phyloP scores from a whole-genome alignment of 176 grass and related monocot species.

The Chloris gayana region DNA sequence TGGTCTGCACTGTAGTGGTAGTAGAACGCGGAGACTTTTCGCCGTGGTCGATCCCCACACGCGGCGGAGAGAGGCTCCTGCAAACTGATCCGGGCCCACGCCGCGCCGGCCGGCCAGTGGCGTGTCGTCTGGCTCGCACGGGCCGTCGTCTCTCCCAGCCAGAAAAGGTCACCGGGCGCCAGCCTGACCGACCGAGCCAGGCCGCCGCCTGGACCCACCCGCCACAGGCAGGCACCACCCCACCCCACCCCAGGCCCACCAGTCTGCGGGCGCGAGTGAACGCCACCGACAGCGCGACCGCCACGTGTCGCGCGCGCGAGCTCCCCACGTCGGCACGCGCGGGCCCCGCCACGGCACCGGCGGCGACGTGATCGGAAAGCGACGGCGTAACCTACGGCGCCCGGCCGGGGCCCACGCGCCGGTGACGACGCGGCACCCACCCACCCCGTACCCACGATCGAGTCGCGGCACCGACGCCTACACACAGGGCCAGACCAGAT shows the following conservation, averaged over 20 bases:
- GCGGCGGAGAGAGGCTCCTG: background rate
- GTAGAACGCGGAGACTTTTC: background rate
- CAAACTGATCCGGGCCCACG: background rate
- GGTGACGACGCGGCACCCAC: conserved; percentile 60
- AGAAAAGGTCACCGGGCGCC: background rate
- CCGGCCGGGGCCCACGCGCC: background rate
- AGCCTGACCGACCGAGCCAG: background rate
- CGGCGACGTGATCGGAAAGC: conserved; percentile 50
- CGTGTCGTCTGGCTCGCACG: background rate
- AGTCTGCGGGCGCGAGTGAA: too few species aligned
- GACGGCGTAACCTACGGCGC: conserved; percentile 55
- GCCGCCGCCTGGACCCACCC: background rate
- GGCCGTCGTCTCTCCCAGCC: background rate
- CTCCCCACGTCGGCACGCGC: conserved; percentile 31
- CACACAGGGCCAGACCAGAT: too few species aligned
- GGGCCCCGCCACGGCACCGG: background rate
- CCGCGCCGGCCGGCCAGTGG: background rate
- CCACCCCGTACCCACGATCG: background rate
- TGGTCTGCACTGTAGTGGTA: too few species aligned
- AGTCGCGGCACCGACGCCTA: conserved; percentile 10
- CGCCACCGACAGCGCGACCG: conserved; percentile 55
- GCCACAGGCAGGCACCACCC: background rate
- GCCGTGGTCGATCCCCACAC: background rate
- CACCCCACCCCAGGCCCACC: background rate
- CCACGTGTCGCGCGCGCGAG: background rate